Conservation (phyloP, 2,329 filamentous ascomycete genomes). For the Pyrenochaeta sp. region DNA sequence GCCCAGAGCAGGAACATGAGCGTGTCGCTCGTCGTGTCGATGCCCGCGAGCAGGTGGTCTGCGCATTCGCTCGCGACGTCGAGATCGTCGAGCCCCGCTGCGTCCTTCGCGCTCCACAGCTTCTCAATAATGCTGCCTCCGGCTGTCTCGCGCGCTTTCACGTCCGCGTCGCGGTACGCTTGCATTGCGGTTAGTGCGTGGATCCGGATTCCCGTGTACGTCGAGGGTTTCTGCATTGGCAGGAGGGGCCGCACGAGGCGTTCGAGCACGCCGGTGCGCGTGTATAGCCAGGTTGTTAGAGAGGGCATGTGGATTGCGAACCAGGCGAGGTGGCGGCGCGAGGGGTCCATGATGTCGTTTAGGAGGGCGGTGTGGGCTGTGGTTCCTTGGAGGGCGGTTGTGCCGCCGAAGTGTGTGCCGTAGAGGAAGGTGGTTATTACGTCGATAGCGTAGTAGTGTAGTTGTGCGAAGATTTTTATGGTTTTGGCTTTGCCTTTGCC, state of each 20-base stretch:
- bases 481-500: too few relatives aligned
- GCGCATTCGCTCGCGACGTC: constrained; percentile 62
- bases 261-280: constrained; percentile 49
- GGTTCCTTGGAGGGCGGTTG: constrained; percentile 52
- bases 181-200: constrained; percentile 51
- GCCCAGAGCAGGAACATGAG: constrained; percentile 47
- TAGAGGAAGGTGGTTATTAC: constrained; percentile 62
- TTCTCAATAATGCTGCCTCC: constrained; percentile 10
- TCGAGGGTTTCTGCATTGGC: constrained; percentile 60
- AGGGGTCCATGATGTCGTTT: constrained; percentile 58
- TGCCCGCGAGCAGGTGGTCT: constrained; percentile 61
- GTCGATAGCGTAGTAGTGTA: constrained; percentile 64
- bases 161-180: constrained; percentile 15
- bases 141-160: background rate
- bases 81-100: constrained; percentile 46
- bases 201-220: constrained; percentile 59
- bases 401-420: constrained; percentile 52
- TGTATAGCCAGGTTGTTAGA: constrained; percentile 60
- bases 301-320: constrained; percentile 56
- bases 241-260: constrained; percentile 50
- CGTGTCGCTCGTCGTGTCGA: constrained; percentile 62
- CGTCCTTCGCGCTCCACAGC: constrained; percentile 11
- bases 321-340: constrained; percentile 57
- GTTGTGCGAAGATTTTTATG: constrained; percentile 58
- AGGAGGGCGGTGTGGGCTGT: constrained; percentile 51